Conservation (phyloP, 257 asterid genomes). For the Solanum piurae region DNA sequence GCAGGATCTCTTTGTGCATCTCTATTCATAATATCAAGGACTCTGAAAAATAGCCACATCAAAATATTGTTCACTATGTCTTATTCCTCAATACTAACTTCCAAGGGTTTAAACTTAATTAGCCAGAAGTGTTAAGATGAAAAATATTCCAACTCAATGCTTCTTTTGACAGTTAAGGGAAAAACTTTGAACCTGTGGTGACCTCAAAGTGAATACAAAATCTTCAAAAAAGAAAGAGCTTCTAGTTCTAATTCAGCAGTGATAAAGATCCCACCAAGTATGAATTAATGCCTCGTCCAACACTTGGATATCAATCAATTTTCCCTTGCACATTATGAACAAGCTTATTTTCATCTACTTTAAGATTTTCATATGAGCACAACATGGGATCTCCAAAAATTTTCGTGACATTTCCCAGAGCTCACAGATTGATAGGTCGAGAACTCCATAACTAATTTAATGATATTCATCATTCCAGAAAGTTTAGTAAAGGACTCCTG, state of each 20-base stretch:
- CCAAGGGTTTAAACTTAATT: neutral
- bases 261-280: neutral
- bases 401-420: neutral
- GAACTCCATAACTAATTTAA: neutral
- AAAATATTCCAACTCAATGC: neutral
- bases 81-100: neutral
- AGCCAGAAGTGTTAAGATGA: neutral
- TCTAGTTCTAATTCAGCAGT: neutral
- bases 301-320: neutral
- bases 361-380: neutral
- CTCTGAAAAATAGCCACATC: constrained; percentile 44
- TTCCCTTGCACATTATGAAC: neutral
- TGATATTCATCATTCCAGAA: neutral
- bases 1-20: constrained; percentile 88
- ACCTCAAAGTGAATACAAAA: neutral
- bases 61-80: neutral
- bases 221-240: neutral
- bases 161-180: neutral
- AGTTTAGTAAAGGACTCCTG: neutral
- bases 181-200: neutral
- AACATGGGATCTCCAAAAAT: neutral
- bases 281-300: neutral
- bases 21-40: constrained; percentile 74
- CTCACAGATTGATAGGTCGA: neutral
- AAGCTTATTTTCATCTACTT: neutral